Base-by-base conservation (phyloP, 169 alveolate genomes). In the Amoebophrya sp. region DNA sequence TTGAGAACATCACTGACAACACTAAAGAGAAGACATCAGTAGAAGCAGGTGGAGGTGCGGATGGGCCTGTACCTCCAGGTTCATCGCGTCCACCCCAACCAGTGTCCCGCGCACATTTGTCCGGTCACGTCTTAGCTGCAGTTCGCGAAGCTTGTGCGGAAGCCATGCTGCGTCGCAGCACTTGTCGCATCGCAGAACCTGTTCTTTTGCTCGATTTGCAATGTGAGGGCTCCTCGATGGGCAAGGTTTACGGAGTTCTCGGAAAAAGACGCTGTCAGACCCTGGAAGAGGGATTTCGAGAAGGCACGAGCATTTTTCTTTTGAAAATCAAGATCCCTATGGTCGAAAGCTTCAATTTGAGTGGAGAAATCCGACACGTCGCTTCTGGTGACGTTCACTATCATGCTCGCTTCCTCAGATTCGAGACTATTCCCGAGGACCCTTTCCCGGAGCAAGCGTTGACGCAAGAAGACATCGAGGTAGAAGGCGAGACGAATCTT, bases 371-470 rank as follows among this genome's bases (percentile, higher is more conserved):
- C n/a, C 53, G 91, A 10, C 65, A 40, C 1, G 65, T 41, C 38
- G 91, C 91, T 33, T 12, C 39, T 26, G 91, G 91, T 6, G 77
- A 89, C 53, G 53, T 89, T 29, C 53, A 89, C 91, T 65, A 65
- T 36, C 83, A 65, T 26, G 83, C 83, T 1, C 83, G 83, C 33
- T 65, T 65, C 26, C 26, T 65, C 2, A 36, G 83, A 29, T 65
- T 65, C 26, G 83, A 65, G n/a, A 65, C 1, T 29, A 6, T 65
- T 1, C 38, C 3, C 38, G 83, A 65, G n/a, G 83, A 65, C 83
- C 83, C 83, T 26, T 65, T 65, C 83, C 38, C 83, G 33, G 83
- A 65, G 33, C 83, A 65, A 36, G 12, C 83, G 33, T 36, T 29
- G 33, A 65, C 83, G 2, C 83, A 65, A 18, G 83, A 65, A 18